Evolutionary conservation across 306 rosid genomes (phyloP).

Genomic region (Lablab purpureus): DNA sequence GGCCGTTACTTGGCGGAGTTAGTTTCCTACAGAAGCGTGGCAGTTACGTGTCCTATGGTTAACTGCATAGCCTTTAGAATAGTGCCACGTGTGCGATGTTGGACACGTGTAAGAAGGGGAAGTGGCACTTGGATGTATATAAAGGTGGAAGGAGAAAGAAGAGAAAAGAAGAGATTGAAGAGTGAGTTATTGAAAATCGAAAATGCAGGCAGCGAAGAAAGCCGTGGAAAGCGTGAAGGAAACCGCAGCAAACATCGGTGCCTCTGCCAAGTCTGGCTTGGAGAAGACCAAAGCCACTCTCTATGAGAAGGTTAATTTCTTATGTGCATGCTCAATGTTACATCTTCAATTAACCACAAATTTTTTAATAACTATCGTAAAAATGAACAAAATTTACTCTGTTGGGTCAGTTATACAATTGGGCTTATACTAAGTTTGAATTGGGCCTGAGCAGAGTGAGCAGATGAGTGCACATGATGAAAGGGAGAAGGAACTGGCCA

Average conservation of each 20-base stretch:
- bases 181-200: not conserved
- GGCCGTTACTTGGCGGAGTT: not conserved
- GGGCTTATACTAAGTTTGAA: not conserved
- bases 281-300: conserved; percentile 76
- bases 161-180: too few relatives aligned
- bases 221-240: conserved; percentile 62
- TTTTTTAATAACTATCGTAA: too few relatives aligned
- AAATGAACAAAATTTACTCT: too few relatives aligned
- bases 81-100: conserved; percentile 19
- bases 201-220: conserved; percentile 70
- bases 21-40: not conserved
- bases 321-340: too few relatives aligned
- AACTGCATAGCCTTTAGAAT: not conserved
- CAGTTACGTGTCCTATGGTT: not conserved
- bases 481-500: conserved; percentile 60
- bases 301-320: conserved; percentile 70
- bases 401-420: not conserved
- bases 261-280: conserved; percentile 82
- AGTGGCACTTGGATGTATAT: not conserved
- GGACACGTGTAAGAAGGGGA: conserved; percentile 20
- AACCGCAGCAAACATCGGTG: conserved; percentile 70
- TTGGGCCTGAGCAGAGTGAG: conserved; percentile 53
- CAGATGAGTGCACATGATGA: conserved; percentile 58
- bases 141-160: not conserved
- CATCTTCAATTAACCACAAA: too few relatives aligned